phyloP scores from a whole-genome alignment of 495 filamentous ascomycete genomes.

The Penicillium lagena region DNA sequence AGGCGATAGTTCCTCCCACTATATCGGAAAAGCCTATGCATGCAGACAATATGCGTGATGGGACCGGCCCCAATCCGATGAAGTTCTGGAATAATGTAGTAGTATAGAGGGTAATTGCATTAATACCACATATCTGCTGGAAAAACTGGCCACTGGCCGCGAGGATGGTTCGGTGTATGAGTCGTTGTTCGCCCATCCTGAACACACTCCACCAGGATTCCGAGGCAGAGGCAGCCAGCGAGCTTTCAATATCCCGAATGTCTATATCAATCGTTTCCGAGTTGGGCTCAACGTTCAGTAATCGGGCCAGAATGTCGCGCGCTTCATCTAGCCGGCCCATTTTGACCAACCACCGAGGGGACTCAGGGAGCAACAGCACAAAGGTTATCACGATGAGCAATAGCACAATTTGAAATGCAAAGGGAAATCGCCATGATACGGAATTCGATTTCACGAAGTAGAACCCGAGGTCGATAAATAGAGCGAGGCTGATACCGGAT shows the following conservation, averaged over 20 bases:
- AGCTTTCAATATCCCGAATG: slow-evolving; percentile 26
- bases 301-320: slow-evolving; percentile 20
- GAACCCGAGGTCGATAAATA: slow-evolving; percentile 41
- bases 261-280: slow-evolving; percentile 17
- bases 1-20: slow-evolving; percentile 65
- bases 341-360: slow-evolving; percentile 52
- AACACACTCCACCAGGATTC: slow-evolving; percentile 15
- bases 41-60: slow-evolving; percentile 74
- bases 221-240: slow-evolving; percentile 16
- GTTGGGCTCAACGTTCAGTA: slow-evolving; percentile 19
- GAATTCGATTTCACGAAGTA: slow-evolving; percentile 34
- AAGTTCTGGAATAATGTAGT: slow-evolving; percentile 42
- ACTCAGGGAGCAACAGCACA: slow-evolving; percentile 54
- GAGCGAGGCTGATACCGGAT: slow-evolving; percentile 37
- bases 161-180: slow-evolving; percentile 17
- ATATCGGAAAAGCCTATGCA: slow-evolving; percentile 72
- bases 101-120: slow-evolving; percentile 55
- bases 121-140: slow-evolving; percentile 51
- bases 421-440: slow-evolving; percentile 44
- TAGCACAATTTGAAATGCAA: slow-evolving; percentile 50
- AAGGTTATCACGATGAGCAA: slow-evolving; percentile 50
- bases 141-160: slow-evolving; percentile 39
- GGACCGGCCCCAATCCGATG: slow-evolving; percentile 56
- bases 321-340: slow-evolving; percentile 46
- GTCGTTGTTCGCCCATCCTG: slow-evolving; percentile 15